These are phyloP conservation scores for Neophaeococcomyces aloes DNA, from an alignment of 2,329 filamentous ascomycete genomes.

Conservation along the genomic window DNA sequence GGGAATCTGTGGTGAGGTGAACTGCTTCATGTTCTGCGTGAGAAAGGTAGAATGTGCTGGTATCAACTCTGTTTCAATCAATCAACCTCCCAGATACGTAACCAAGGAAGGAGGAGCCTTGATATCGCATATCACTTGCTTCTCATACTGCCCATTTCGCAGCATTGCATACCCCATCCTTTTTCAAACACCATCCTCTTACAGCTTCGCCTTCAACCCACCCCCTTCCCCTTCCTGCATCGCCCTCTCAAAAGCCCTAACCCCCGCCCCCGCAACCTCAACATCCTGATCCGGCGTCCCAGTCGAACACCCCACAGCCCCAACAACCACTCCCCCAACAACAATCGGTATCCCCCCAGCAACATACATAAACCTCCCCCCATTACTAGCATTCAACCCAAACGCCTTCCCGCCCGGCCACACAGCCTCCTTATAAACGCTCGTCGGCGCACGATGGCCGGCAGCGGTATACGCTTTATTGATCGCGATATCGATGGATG, in stretches of 20 bases:
- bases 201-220: constrained; percentile 34
- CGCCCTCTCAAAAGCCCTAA: constrained; percentile 37
- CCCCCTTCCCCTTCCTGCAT: constrained; percentile 26
- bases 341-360: constrained; percentile 44
- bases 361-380: constrained; percentile 44
- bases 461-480: constrained; percentile 47
- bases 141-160: no score
- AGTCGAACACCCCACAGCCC: constrained; percentile 46
- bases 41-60: no score
- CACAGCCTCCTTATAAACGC: constrained; percentile 43
- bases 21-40: no score
- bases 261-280: constrained; percentile 42
- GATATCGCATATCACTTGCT: no score
- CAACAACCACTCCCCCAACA: constrained; percentile 40
- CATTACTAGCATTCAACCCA: constrained; percentile 39
- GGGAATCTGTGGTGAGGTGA: no score
- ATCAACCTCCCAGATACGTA: no score
- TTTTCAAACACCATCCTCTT: constrained; percentile 8
- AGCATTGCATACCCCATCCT: no score
- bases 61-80: no score
- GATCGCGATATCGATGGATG: constrained; percentile 45
- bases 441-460: constrained; percentile 43
- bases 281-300: constrained; percentile 46
- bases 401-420: constrained; percentile 44
- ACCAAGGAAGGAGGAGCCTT: no score